Percentiles rank a stretch among this genome's conserved stretches.
Conservation (phyloP, 768 basidiomycete species). For the Pulveroboletus ravenelii region DNA sequence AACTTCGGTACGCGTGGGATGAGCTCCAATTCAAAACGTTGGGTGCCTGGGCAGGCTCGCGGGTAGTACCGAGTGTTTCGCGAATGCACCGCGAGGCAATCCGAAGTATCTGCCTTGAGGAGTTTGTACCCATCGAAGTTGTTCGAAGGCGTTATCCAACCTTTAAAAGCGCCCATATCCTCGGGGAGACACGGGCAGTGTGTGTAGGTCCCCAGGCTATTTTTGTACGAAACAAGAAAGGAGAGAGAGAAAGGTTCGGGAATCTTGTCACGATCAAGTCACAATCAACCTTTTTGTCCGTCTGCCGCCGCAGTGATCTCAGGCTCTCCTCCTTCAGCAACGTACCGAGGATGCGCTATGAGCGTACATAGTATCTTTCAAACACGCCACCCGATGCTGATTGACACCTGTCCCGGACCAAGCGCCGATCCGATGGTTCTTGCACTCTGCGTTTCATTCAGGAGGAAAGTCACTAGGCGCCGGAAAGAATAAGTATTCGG, state of each 20-base stretch:
- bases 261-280: no score
- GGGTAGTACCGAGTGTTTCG: neutral
- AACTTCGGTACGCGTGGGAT: conserved; percentile 34
- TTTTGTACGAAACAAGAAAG: neutral
- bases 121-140: neutral
- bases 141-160: neutral
- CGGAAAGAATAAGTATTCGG: no score
- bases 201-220: neutral
- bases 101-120: neutral
- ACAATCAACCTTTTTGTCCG: no score
- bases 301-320: neutral
- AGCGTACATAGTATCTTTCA: neutral
- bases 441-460: neutral
- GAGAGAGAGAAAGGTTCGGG: no score
- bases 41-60: neutral
- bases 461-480: no score
- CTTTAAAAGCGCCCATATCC: neutral
- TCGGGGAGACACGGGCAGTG: neutral
- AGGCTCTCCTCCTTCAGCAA: neutral
- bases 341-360: no score
- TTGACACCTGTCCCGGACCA: neutral
- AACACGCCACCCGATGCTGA: neutral
- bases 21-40: neutral
- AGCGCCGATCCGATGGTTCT: neutral
- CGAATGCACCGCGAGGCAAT: neutral